Evolutionary conservation across 2,329 filamentous ascomycete genomes (phyloP).

Genomic region (Pezicula carpinea): DNA sequence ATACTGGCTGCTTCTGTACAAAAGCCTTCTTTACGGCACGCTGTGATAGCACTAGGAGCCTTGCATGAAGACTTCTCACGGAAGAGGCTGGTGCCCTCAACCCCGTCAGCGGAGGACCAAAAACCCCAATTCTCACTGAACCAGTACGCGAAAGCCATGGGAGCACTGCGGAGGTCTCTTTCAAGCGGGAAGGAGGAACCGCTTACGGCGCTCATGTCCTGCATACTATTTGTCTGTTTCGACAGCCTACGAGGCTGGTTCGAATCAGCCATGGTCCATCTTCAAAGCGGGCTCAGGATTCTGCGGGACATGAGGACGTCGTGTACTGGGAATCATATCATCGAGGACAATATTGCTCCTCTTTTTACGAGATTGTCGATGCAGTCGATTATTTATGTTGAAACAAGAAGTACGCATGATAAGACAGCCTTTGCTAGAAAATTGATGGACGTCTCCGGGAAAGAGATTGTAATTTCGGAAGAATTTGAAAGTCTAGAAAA

Average conservation of each 20-base stretch:
- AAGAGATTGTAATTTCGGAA: slow-evolving; percentile 8
- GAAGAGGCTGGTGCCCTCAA: slow-evolving; percentile 4
- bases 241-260: slow-evolving; percentile 16
- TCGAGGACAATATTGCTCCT: slow-evolving; percentile 19
- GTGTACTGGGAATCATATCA: slow-evolving; percentile 12
- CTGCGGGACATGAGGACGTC: slow-evolving; percentile 14
- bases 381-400: slow-evolving; percentile 25
- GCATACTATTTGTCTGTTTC: slow-evolving; percentile 18
- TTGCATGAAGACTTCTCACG: slow-evolving; percentile 14
- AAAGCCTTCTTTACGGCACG: slow-evolving; percentile 14
- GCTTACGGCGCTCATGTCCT: slow-evolving; percentile 18
- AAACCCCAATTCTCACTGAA: slow-evolving; percentile 11
- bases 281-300: slow-evolving; percentile 21
- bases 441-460: slow-evolving; percentile 6
- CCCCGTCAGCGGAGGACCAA: slow-evolving; percentile 3
- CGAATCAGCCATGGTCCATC: slow-evolving; percentile 16
- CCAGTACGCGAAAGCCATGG: slow-evolving; percentile 19
- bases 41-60: slow-evolving; percentile 14
- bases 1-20: slow-evolving; percentile 21
- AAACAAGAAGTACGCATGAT: slow-evolving; percentile 16
- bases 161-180: slow-evolving; percentile 9
- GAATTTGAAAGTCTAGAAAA: slow-evolving; percentile 19
- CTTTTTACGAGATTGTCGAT: slow-evolving; percentile 22
- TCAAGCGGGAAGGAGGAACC: slow-evolving; percentile 8
- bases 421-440: slow-evolving; percentile 13